phyloP scores from a whole-genome alignment of 257 asterid species.

The Prunella vulgaris region DNA sequence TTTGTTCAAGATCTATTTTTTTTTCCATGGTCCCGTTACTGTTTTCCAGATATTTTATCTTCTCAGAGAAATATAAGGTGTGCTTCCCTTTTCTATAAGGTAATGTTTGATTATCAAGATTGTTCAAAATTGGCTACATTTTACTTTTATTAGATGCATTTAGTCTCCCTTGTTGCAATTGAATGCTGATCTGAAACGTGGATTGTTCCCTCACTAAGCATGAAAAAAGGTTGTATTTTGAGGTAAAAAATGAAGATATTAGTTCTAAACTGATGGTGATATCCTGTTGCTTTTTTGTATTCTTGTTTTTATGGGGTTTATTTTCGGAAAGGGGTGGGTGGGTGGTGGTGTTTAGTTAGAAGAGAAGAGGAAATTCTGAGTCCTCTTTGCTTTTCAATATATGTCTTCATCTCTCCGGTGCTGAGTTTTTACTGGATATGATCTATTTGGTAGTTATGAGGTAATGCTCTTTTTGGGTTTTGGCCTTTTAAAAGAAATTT shows the following conservation, averaged over 20 bases:
- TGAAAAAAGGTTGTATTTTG: conserved; percentile 21
- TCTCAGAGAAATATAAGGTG: too few relatives aligned
- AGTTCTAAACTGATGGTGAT: background rate
- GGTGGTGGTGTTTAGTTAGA: background rate
- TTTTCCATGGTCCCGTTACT: too few relatives aligned
- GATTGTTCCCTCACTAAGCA: conserved; percentile 5
- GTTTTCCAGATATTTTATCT: too few relatives aligned
- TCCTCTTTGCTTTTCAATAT: conserved; percentile 1
- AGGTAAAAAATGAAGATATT: conserved; percentile 13
- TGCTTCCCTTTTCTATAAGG: too few relatives aligned
- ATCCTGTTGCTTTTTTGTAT: conserved; percentile 14
- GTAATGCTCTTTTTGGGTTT: background rate
- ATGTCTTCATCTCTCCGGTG: background rate
- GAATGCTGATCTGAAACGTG: conserved; percentile 22
- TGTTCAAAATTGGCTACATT: too few relatives aligned
- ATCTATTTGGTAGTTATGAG: conserved; percentile 17
- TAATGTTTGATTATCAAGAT: too few relatives aligned
- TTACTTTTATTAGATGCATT: too few relatives aligned
- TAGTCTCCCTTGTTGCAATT: too few relatives aligned
- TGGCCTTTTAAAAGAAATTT: too few relatives aligned
- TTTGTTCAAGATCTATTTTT: too few relatives aligned
- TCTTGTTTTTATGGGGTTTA: conserved; percentile 1
- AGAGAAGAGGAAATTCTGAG: background rate
- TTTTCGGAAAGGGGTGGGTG: too few relatives aligned
- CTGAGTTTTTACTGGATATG: conserved; percentile 19